Evolutionary conservation across 2,329 filamentous ascomycete species (phyloP).

Genomic region (Ascochyta viciae-villosae): DNA sequence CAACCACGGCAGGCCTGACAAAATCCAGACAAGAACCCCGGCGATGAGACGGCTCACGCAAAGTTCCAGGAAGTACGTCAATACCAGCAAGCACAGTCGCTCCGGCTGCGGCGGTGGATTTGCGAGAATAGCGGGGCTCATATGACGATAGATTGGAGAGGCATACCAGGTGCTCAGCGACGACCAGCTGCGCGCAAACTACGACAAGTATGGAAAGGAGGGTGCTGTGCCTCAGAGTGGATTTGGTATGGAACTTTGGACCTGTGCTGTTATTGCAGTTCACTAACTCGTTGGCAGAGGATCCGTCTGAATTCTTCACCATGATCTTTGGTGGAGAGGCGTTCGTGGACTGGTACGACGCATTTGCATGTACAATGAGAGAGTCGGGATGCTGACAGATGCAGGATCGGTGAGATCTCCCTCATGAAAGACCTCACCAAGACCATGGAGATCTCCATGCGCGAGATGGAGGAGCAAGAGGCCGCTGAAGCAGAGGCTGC

Average conservation of each 20-base stretch:
- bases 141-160: conserved; percentile 64
- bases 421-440: conserved; percentile 98
- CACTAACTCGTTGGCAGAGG: conserved; percentile 60
- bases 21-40: conserved; percentile 88
- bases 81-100: background rate
- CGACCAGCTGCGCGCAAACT: conserved; percentile 83
- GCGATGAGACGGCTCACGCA: conserved; percentile 89
- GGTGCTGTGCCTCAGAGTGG: conserved; percentile 88
- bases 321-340: conserved; percentile 98
- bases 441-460: conserved; percentile 97
- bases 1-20: conserved; percentile 13
- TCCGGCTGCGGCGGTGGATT: conserved; percentile 2
- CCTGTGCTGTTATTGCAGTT: conserved; percentile 12
- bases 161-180: conserved; percentile 86
- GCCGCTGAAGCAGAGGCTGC: conserved; percentile 61
- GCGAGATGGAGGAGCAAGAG: conserved; percentile 75
- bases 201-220: conserved; percentile 98
- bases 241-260: conserved; percentile 66
- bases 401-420: conserved; percentile 88
- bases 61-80: conserved; percentile 84
- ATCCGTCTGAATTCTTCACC: conserved; percentile 96
- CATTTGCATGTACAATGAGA: background rate
- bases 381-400: conserved; percentile 13
- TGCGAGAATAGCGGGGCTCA: conserved; percentile 31
- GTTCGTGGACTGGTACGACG: conserved; percentile 78